Base-by-base conservation (phyloP, 1,284 basidiomycete species). In the Papiliotrema nemorosa region DNA sequence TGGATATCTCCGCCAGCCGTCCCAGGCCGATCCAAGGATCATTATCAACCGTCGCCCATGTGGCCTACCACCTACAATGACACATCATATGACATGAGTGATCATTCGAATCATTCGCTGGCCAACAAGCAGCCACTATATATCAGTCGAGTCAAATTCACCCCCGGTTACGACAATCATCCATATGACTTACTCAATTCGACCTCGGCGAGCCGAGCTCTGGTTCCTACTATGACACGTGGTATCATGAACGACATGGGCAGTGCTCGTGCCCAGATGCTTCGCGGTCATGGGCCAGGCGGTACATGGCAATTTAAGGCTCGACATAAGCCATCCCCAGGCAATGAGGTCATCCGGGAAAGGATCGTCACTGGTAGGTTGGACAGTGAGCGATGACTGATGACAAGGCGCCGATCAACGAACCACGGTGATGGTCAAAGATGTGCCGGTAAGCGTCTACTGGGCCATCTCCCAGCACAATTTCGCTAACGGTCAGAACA, bases 391-490 rank as follows among this genome's bases (percentile, higher is more conserved):
- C 10, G 16, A 14, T 16, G 14, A 35, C 56, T 62, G 27, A 59
- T 20, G 3, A 25, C 10, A 47, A 69, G 72, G 72, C 0, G 53
- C 61, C 10, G 73, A 75, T 44, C 39, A 26, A 3, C 63, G 72
- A 20, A 75, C 73, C 0, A 70, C 72, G 0, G 67, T 75, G 20
- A 75, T 75, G 73, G 57, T 75, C 53, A 75, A 75, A 52, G 72
- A 75, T 47, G 70, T 75, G 6, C 73, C 73, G 0, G 72, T 74
- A 24, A 53, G 69, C 59, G 1, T 5, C 21, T 20, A n/a, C n/a
- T n/a, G n/a, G 3, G 33, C 6, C 22, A 14, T 2, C 25, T 1
- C 37, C 9, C 10, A n/a, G 21, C 21, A 20, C 7, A 21, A 14
- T 21, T n/a, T 16, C 12, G 43, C 50, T 53, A 27, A 57, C 41